Percentiles rank a stretch among this genome's conserved stretches.
phyloP scores from a whole-genome alignment of 1,284 basidiomycete genomes.

The Marasmius oreades region DNA sequence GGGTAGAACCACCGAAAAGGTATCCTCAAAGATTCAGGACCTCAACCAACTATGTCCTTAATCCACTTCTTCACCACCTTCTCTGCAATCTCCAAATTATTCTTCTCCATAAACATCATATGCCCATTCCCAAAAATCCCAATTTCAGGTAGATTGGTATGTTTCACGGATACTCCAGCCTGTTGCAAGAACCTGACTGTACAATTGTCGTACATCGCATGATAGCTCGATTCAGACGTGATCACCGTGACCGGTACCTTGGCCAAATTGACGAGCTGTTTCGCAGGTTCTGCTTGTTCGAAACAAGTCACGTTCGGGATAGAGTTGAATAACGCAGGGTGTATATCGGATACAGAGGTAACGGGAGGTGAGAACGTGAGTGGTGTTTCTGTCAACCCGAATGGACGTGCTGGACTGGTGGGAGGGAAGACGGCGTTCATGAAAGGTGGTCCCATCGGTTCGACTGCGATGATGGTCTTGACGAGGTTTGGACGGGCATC shows the following conservation, averaged over 20 bases:
- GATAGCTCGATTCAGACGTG: conserved; percentile 46
- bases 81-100: conserved; percentile 37
- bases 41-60: conserved; percentile 8
- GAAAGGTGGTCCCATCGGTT: conserved; percentile 30
- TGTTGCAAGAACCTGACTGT: conserved; percentile 38
- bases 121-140: conserved; percentile 48
- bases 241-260: conserved; percentile 44
- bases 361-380: conserved; percentile 39
- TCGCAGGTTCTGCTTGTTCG: conserved; percentile 38
- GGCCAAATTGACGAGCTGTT: conserved; percentile 37
- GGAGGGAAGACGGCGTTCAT: conserved; percentile 24
- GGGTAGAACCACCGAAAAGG: too few species aligned
- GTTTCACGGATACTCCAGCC: conserved; percentile 41
- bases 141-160: conserved; percentile 33
- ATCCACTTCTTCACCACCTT: conserved; percentile 38
- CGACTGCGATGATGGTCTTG: conserved; percentile 28
- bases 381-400: conserved; percentile 41
- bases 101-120: conserved; percentile 53
- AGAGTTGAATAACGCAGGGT: conserved; percentile 11
- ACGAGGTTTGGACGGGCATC: conserved; percentile 27
- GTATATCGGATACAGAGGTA: conserved; percentile 27
- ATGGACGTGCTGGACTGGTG: conserved; percentile 31
- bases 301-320: conserved; percentile 35
- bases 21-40: too few species aligned
- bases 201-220: conserved; percentile 45